Conservation (phyloP, 108 stramenopile species). For the Cyclostephanos invisitatus region DNA sequence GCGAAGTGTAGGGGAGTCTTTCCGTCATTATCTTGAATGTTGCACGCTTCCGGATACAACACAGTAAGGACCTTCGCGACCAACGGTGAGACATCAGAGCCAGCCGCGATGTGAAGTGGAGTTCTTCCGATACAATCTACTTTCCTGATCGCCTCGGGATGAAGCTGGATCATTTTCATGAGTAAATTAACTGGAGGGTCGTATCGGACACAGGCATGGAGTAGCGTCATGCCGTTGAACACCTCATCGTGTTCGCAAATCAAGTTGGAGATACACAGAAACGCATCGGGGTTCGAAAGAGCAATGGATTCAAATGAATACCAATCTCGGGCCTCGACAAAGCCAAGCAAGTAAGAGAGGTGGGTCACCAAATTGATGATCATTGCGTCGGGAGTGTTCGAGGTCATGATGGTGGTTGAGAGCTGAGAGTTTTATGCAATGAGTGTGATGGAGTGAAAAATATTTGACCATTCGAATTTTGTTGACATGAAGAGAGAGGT, state of each 20-base stretch:
- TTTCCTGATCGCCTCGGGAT: background rate
- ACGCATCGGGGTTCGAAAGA: constrained; percentile 2
- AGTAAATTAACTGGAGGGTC: constrained; percentile 1
- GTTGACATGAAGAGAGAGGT: too few relatives aligned
- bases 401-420: background rate
- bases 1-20: constrained; percentile 20
- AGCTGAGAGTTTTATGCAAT: background rate
- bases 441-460: too few relatives aligned
- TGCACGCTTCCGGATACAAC: constrained; percentile 6
- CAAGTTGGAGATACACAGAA: background rate
- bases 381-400: background rate
- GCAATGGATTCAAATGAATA: background rate
- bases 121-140: constrained; percentile 21
- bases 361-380: background rate
- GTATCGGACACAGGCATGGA: constrained; percentile 16
- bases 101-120: constrained; percentile 29
- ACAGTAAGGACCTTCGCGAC: constrained; percentile 11
- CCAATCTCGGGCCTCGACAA: constrained; percentile 13
- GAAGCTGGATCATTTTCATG: constrained; percentile 5
- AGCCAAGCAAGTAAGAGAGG: constrained; percentile 5
- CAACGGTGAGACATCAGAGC: background rate
- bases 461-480: too few relatives aligned
- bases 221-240: constrained; percentile 19
- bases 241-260: background rate
- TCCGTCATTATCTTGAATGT: constrained; percentile 12